Evolutionary conservation across 139 green algal species (phyloP), one percentile per base, ranked within the genome.

Genomic region (Picochlorum sp.): DNA sequence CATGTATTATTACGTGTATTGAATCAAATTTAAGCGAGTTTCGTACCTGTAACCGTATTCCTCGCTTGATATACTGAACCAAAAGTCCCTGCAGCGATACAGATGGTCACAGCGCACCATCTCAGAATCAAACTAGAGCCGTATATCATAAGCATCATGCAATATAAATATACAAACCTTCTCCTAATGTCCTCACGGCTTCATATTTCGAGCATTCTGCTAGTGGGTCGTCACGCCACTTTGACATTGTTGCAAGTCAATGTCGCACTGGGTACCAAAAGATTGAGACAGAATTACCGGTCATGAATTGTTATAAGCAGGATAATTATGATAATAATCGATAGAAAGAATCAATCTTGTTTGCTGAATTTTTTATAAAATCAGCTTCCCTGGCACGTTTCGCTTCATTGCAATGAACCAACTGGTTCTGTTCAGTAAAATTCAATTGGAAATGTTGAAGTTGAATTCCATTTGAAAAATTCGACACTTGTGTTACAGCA

Each of bases 21-120:
- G 22, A 7, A 14, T 14, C 20, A 18, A 0, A 8, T 45, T 45
- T 45, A 18, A n/a, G 0, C 7, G 18, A 53, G 28, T 10, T 33
- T 24, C 32, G 22, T 25, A 60, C 61, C 61, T 22, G 67, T 67
- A 14, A 30, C 22, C 28, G n/a, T 26, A 55, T 75, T 75, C 26
- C 68, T 61, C 13, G 68, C 68, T 13, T 70, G 68, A 33, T 63
- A 49, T 24, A 75, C 68, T 37, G 50, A 65, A 18, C 68, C 68
- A 53, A 75, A 75, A 1, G 68, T 64, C 20, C 68, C 68, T 67
- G 68, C 49, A 32, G 12, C 10, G 47, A 12, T 37, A 33, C 9
- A 55, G 26, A 31, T 18, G 39, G 39, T 18, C 39, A 47, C 18
- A 47, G 18, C 18, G 18, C 39, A 47, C 18, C 18, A 47, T 47